Percentiles rank a stretch among this genome's conserved stretches.
Conservation (phyloP, 805 yeast genomes). For the Lachancea sp. region DNA sequence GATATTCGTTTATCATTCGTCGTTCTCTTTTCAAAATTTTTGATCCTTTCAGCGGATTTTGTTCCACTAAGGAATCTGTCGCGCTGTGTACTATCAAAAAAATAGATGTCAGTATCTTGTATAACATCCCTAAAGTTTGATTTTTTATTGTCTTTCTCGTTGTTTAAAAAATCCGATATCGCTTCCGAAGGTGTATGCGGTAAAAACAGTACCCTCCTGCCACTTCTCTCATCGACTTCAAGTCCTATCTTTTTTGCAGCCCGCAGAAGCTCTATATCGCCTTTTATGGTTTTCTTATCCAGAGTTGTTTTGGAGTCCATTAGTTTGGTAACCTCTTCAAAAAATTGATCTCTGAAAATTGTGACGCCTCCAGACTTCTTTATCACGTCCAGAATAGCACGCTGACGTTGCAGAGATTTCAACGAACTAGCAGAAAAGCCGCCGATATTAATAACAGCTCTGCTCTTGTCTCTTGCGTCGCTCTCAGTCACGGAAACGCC, state of each 20-base stretch:
- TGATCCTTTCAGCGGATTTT: constrained; percentile 30
- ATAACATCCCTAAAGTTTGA: constrained; percentile 22
- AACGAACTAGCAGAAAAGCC: constrained; percentile 39
- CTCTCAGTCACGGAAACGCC: constrained; percentile 1
- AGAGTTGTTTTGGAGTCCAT: constrained; percentile 37
- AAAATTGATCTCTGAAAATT: constrained; percentile 38
- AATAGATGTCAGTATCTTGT: constrained; percentile 30
- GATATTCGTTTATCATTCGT: background rate
- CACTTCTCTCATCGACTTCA: constrained; percentile 16
- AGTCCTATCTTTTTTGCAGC: constrained; percentile 20
- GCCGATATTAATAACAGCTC: constrained; percentile 19
- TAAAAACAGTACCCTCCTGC: constrained; percentile 21
- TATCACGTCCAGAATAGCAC: constrained; percentile 39
- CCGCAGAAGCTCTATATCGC: constrained; percentile 36
- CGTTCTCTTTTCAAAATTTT: constrained; percentile 21
- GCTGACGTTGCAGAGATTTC: constrained; percentile 40
- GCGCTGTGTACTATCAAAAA: constrained; percentile 30
- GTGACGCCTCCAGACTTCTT: constrained; percentile 42
- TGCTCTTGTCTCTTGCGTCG: constrained; percentile 1
- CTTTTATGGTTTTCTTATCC: constrained; percentile 49
- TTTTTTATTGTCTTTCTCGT: constrained; percentile 27
- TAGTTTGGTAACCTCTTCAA: constrained; percentile 36
- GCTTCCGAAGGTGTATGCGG: constrained; percentile 19
- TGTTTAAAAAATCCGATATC: constrained; percentile 16
- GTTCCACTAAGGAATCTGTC: constrained; percentile 26